These are phyloP conservation scores for Toxicodendron radicans DNA, from an alignment of 345 rosid species.

Conservation along the genomic window DNA sequence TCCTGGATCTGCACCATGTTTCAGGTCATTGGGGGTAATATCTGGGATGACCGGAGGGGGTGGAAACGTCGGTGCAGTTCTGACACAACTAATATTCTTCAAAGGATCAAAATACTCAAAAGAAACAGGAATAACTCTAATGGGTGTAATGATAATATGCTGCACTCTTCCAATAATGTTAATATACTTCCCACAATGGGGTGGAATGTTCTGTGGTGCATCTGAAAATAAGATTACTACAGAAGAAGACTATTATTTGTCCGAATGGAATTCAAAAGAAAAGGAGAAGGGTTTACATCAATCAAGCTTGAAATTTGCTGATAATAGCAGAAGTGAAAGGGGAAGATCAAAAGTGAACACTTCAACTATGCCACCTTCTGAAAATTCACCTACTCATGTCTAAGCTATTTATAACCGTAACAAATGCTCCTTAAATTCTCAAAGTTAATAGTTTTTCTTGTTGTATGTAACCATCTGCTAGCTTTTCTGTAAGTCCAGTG, in stretches of 20 bases:
- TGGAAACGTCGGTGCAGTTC: conserved; percentile 82
- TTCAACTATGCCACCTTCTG: conserved; percentile 14
- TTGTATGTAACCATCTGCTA: not conserved
- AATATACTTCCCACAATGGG: conserved; percentile 91
- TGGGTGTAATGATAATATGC: conserved; percentile 81
- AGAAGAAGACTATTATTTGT: conserved; percentile 77
- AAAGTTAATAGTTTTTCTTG: too few species aligned
- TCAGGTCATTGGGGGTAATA: conserved; percentile 76
- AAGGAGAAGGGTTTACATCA: conserved; percentile 48
- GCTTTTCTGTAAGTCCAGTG: not conserved
- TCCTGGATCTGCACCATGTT: not conserved
- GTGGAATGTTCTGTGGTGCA: conserved; percentile 87
- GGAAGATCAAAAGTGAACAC: conserved; percentile 32
- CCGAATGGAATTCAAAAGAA: conserved; percentile 72
- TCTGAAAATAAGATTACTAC: conserved; percentile 32
- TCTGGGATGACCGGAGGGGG: conserved; percentile 95
- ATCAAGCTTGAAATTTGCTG: conserved; percentile 68
- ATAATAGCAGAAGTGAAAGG: conserved; percentile 67
- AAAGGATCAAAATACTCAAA: conserved; percentile 75
- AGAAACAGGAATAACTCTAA: conserved; percentile 69
- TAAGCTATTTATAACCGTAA: not conserved
- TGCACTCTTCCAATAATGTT: conserved; percentile 66
- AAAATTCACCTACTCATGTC: conserved; percentile 22
- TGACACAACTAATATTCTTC: conserved; percentile 85
- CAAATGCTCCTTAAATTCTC: too few species aligned